phyloP scores from a whole-genome alignment of 2,329 filamentous ascomycete species.

The Thelonectria blattea region DNA sequence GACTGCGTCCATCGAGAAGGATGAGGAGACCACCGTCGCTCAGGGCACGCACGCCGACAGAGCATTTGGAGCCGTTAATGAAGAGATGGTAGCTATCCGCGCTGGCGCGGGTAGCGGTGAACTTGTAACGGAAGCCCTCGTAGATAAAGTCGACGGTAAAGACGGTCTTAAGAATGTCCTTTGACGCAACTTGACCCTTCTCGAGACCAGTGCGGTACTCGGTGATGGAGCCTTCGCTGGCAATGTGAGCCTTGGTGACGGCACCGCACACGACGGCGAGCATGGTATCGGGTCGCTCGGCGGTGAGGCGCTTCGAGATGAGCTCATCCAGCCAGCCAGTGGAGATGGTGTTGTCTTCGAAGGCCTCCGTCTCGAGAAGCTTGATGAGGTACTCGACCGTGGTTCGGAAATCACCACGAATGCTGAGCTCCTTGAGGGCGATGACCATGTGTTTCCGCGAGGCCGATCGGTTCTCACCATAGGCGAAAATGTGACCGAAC shows the following conservation, averaged over 20 bases:
- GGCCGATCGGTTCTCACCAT: slow-evolving; percentile 94
- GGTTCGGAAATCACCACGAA: slow-evolving; percentile 98
- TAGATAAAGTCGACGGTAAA: slow-evolving; percentile 99
- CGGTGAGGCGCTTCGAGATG: slow-evolving; percentile 96
- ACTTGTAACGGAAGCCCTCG: slow-evolving; percentile 95
- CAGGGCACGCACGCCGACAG: slow-evolving; percentile 88
- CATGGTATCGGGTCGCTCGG: slow-evolving; percentile 91
- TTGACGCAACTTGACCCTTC: slow-evolving; percentile 96
- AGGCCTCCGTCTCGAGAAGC: slow-evolving; percentile 95
- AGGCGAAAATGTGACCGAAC: slow-evolving; percentile 99
- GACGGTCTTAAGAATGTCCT: slow-evolving; percentile 96
- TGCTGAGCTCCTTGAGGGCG: slow-evolving; percentile 96
- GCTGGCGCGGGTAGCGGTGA: slow-evolving; percentile 93
- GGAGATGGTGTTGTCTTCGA: slow-evolving; percentile 98
- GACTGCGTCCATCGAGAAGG: slow-evolving; percentile 87
- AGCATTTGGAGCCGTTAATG: slow-evolving; percentile 97
- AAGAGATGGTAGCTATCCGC: slow-evolving; percentile 95
- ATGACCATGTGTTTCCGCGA: slow-evolving; percentile 99
- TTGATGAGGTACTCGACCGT: slow-evolving; percentile 99
- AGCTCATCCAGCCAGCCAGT: slow-evolving; percentile 99
- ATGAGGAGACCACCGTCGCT: slow-evolving; percentile 93
- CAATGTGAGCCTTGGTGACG: slow-evolving; percentile 90
- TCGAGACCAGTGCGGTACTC: slow-evolving; percentile 90
- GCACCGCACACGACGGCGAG: slow-evolving; percentile 96
- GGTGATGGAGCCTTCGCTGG: slow-evolving; percentile 85